Evolutionary conservation across 768 basidiomycete species (phyloP).

Genomic region (Cystobasidium onofrii): DNA sequence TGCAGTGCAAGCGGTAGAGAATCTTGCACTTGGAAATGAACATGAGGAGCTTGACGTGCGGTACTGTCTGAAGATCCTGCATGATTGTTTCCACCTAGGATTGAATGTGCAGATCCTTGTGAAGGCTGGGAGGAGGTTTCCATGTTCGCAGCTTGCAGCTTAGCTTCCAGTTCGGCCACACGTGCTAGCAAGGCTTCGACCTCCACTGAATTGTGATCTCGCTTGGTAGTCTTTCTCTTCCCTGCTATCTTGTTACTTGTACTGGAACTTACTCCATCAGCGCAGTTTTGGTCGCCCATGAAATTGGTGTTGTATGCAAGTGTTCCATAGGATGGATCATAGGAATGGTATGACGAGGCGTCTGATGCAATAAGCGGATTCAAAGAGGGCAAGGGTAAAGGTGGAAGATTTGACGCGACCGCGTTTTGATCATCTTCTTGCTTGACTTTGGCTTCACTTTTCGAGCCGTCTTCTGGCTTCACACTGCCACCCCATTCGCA

Average conservation of each 20-base stretch:
- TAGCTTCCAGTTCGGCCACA: neutral
- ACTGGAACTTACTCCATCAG: neutral
- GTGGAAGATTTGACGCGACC: neutral
- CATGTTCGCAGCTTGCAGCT: neutral
- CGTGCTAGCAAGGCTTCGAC: neutral
- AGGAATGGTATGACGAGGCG: neutral
- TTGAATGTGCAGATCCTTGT: neutral
- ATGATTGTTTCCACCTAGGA: neutral
- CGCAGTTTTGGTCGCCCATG: neutral
- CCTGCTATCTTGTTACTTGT: neutral
- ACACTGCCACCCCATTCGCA: slow-evolving; percentile 13
- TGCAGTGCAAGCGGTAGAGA: neutral
- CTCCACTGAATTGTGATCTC: neutral
- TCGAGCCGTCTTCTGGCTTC: neutral
- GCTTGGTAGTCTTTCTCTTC: neutral
- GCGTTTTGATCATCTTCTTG: neutral
- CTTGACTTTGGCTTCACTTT: neutral
- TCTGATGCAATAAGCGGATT: neutral
- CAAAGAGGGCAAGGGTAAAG: neutral
- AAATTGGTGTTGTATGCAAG: neutral
- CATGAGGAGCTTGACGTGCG: neutral
- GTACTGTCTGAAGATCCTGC: neutral
- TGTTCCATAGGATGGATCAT: neutral
- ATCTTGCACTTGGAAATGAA: neutral
- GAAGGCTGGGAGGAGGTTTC: neutral